phyloP scores from a whole-genome alignment of 345 rosid genomes.

The Gossypium longicalyx region DNA sequence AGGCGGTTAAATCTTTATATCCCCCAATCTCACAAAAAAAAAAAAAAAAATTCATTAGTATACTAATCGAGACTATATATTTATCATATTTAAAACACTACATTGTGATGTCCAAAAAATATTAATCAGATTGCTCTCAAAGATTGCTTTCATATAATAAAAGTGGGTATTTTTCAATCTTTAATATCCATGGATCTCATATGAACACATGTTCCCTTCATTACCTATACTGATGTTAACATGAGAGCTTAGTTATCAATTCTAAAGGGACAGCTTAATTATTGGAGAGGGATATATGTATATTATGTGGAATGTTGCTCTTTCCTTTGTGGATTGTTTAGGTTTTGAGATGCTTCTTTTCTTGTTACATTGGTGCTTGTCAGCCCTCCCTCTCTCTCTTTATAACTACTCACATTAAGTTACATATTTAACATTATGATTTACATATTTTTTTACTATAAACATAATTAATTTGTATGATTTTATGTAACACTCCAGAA shows the following conservation, averaged over 20 bases:
- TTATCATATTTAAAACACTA: background rate
- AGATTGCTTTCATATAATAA: conserved; percentile 17
- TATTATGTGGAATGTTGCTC: background rate
- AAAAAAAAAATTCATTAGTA: too few relatives aligned
- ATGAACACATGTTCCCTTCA: conserved; percentile 11
- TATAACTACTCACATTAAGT: background rate
- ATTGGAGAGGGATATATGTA: background rate
- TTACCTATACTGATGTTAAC: conserved; percentile 6
- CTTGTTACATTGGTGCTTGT: background rate
- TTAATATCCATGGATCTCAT: conserved; percentile 1
- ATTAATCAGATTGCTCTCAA: conserved; percentile 11
- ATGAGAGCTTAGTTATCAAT: conserved; percentile 11
- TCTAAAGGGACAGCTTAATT: conserved; percentile 9
- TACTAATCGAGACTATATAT: too few relatives aligned
- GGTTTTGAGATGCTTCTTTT: background rate
- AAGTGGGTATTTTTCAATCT: conserved; percentile 13
- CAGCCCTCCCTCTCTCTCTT: background rate
- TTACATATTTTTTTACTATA: too few relatives aligned
- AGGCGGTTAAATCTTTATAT: too few relatives aligned
- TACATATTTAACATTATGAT: background rate
- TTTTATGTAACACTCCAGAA: too few relatives aligned
- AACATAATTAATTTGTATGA: too few relatives aligned
- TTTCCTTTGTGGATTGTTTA: conserved; percentile 9
- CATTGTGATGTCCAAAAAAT: background rate
- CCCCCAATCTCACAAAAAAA: too few relatives aligned